Base-by-base conservation (phyloP, 345 rosid genomes). In the Pistacia integerrima region DNA sequence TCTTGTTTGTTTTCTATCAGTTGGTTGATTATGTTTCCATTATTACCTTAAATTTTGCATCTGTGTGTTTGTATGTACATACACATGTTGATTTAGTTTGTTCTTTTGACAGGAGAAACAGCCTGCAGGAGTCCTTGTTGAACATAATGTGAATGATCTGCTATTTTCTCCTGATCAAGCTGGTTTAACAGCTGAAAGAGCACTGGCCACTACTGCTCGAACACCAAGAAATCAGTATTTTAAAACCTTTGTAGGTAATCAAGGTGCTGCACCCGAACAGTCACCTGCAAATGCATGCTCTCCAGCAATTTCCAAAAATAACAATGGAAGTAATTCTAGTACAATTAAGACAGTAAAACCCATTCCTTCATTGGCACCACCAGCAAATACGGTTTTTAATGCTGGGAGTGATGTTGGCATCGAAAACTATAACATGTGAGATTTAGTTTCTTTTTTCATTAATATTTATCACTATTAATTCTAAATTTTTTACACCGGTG, bases 361-460 rank as follows among this genome's bases (percentile, higher is more conserved):
- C 55, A 60, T 79, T 66, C 81, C 85, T 64, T 69, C 85, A 69
- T 79, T 83, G 77, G 85, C 88, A 69, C 85, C 86, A 60, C 20
- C 36, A 44, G 90, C 82, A 66, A 84, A 58, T 49, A 67, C 67
- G 9, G 77, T 71, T 64, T 78, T 72, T 74, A 82, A 79, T 78
- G 28, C 79, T 58, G 82, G 78, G 66, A 80, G n/a, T 84, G 87
- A 87, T 76, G 82, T 76, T 79, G 70, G 76, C 68, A 72, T 63
- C 67, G 98, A 89, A 82, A 89, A 85, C 66, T 80, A 81, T 75
- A 87, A 77, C 93, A 86, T 91, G 99, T 94, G 82, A 88, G 89
- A 73, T 82, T 72, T 41, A 30, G 36, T 54, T 64, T 46, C 70
- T 62, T 54, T 52, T 35, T 44, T 72, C 36, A 35, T 58, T 70